Evolutionary conservation across 2,329 filamentous ascomycete species (phyloP).

Genomic region (Trichoderma sp.): DNA sequence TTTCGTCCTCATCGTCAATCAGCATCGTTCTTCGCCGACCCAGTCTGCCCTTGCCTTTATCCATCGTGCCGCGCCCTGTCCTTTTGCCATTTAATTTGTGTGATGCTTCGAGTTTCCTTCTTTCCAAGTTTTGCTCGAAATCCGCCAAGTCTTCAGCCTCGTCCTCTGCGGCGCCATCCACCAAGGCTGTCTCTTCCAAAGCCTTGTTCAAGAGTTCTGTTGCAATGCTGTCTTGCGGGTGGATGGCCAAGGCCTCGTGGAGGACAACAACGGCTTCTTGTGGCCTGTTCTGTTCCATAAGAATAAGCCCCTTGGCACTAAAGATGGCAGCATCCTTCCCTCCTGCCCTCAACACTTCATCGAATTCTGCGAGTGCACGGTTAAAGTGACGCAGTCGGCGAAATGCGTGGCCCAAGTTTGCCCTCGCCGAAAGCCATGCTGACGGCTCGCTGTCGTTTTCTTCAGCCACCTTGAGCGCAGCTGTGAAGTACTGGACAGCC

Average conservation of each 20-base stretch:
- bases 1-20: constrained; percentile 40
- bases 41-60: constrained; percentile 51
- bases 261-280: constrained; percentile 79
- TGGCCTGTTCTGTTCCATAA: constrained; percentile 73
- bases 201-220: constrained; percentile 76
- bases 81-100: constrained; percentile 39
- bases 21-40: constrained; percentile 37
- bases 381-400: constrained; percentile 64
- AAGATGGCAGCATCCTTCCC: constrained; percentile 79
- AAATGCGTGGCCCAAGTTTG: constrained; percentile 87
- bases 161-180: constrained; percentile 49
- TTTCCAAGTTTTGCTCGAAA: constrained; percentile 56
- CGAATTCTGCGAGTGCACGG: constrained; percentile 77
- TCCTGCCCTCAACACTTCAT: constrained; percentile 81
- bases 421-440: constrained; percentile 80
- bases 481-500: constrained; percentile 75
- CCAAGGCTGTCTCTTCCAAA: constrained; percentile 60
- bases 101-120: constrained; percentile 49
- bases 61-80: constrained; percentile 33
- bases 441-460: constrained; percentile 80
- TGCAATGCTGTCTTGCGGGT: constrained; percentile 77
- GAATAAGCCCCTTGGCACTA: constrained; percentile 78
- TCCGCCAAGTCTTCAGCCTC: constrained; percentile 49
- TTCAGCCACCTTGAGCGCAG: constrained; percentile 74
- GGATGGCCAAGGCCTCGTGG: constrained; percentile 80